Base-by-base conservation (phyloP, 345 rosid genomes). In the Conringia planisiliqua region DNA sequence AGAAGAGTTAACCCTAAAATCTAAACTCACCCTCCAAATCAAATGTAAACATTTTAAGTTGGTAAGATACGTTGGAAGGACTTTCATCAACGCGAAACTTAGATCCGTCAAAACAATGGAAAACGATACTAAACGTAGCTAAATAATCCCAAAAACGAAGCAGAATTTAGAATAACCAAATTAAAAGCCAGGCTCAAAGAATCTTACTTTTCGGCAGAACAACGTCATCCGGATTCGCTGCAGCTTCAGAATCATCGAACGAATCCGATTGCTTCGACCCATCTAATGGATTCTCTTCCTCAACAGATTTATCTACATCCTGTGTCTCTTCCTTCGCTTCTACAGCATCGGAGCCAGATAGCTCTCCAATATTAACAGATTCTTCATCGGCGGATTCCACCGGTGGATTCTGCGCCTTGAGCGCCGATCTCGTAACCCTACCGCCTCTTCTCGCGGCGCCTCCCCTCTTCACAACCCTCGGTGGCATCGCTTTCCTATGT, bases 401-500 rank as follows among this genome's bases (percentile, higher is more conserved):
- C 36, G 69, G 83, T 24, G 77, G 83, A 65, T 59, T 80, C 82
- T 69, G 87, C 39, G 85, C 46, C 81, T 86, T 91, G 66, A 75
- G 24, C n/a, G 85, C 72, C 27, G 70, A 82, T 77, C 82, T 84
- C 39, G 85, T 69, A 26, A 83, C 68, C 74, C 91, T 82, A 16
- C 82, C 68, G 57, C 84, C 77, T 86, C 89, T 80, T 83, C 59
- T 92, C 74, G 81, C 86, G 8, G 89, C 84, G 16, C 81, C 90
- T 48, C 95, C 97, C 60, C 93, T 86, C 79, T 93, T 93, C 62
- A 83, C 85, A 26, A 72, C 66, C 62, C 89, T 80, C 7, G 98
- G 98, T 77, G 97, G 93, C 98, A 93, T 93, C 22, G 30, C 69
- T 61, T 26, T 62, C 60, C 29, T 10, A 26, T 36, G 2, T 39